These are phyloP conservation scores for Aureobasidium pullulans DNA, from an alignment of 2,329 filamentous ascomycete genomes.

Conservation along the genomic window DNA sequence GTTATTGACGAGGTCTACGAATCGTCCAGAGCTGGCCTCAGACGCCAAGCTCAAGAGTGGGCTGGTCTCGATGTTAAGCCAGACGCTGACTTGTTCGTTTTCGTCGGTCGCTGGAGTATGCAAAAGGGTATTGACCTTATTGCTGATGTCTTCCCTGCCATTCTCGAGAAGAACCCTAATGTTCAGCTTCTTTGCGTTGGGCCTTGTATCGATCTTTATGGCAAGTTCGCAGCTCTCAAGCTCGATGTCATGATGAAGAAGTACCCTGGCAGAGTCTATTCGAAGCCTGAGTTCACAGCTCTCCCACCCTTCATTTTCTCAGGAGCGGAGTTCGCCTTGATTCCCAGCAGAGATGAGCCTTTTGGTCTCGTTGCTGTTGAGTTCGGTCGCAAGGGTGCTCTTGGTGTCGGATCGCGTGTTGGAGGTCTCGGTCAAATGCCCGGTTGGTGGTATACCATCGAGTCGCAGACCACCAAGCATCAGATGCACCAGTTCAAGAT, in stretches of 20 bases:
- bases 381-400: slow-evolving; percentile 60
- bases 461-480: slow-evolving; percentile 56
- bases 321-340: slow-evolving; percentile 61
- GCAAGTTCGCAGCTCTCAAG: slow-evolving; percentile 60
- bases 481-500: slow-evolving; percentile 58
- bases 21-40: slow-evolving; percentile 44
- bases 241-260: slow-evolving; percentile 56
- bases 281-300: slow-evolving; percentile 61
- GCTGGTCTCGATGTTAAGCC: slow-evolving; percentile 55
- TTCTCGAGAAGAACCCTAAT: slow-evolving; percentile 53
- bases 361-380: slow-evolving; percentile 63
- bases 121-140: slow-evolving; percentile 64
- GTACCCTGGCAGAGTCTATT: slow-evolving; percentile 59
- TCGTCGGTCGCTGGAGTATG: slow-evolving; percentile 62
- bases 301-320: slow-evolving; percentile 61
- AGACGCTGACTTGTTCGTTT: slow-evolving; percentile 58
- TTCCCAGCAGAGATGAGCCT: slow-evolving; percentile 61
- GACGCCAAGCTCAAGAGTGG: slow-evolving; percentile 60
- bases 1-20: slow-evolving; percentile 50
- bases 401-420: slow-evolving; percentile 59
- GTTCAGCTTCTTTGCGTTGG: slow-evolving; percentile 57
- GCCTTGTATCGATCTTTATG: slow-evolving; percentile 60
- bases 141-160: slow-evolving; percentile 57
- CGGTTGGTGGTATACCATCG: slow-evolving; percentile 64
- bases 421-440: slow-evolving; percentile 65